phyloP scores from a whole-genome alignment of 2,329 filamentous ascomycete genomes.

The Stylonectria norvegica region DNA sequence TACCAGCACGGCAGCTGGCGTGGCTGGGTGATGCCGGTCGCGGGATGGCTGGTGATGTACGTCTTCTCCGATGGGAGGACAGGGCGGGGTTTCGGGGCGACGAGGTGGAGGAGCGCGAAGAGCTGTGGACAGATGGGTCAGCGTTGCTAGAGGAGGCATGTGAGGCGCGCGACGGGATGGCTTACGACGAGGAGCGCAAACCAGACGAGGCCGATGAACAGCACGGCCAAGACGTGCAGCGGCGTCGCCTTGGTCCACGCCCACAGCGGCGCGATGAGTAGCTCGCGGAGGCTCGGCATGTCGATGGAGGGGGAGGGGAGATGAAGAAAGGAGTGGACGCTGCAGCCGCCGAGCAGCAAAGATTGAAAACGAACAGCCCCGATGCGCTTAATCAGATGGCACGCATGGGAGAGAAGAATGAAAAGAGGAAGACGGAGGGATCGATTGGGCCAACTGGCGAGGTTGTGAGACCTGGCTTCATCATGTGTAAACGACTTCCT shows the following conservation, averaged over 20 bases:
- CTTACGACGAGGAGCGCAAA: slow-evolving; percentile 39
- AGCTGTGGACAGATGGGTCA: slow-evolving; percentile 37
- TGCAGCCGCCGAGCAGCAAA: slow-evolving; percentile 11
- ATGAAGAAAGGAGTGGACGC: slow-evolving; percentile 5
- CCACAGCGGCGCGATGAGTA: slow-evolving; percentile 35
- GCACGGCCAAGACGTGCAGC: slow-evolving; percentile 36
- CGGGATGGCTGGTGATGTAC: slow-evolving; percentile 71
- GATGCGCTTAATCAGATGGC: neutral
- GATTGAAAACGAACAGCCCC: slow-evolving; percentile 1
- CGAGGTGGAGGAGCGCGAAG: slow-evolving; percentile 65
- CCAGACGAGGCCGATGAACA: slow-evolving; percentile 32
- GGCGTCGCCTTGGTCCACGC: slow-evolving; percentile 38
- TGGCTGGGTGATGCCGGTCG: slow-evolving; percentile 37
- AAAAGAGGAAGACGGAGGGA: neutral
- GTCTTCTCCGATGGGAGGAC: slow-evolving; percentile 76
- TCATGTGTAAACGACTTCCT: too few relatives aligned
- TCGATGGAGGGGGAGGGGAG: slow-evolving; percentile 16
- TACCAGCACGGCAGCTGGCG: slow-evolving; percentile 79
- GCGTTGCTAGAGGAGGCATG: neutral
- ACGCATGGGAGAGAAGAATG: slow-evolving; percentile 1
- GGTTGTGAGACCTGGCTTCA: neutral
- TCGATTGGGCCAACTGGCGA: neutral
- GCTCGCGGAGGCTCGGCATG: slow-evolving; percentile 22
- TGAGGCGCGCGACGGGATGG: neutral
- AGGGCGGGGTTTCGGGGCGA: slow-evolving; percentile 77